Percentiles rank a stretch among this genome's conserved stretches.
Conservation (phyloP, 2,329 filamentous ascomycete species). For the Cladorrhinum sp. region DNA sequence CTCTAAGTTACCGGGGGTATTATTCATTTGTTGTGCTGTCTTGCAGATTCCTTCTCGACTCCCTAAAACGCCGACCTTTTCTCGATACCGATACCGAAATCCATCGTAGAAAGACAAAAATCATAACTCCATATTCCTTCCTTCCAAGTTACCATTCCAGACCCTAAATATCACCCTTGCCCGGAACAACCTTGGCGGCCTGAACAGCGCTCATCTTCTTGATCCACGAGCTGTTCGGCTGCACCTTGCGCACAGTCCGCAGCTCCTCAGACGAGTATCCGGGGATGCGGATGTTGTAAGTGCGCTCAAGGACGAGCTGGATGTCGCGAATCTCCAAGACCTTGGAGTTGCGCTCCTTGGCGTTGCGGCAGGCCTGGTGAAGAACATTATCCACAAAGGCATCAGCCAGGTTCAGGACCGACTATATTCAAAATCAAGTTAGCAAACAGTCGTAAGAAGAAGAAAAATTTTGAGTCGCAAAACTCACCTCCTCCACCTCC, state of each 20-base stretch:
- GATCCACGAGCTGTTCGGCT: slow-evolving; percentile 85
- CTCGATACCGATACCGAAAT: too few relatives aligned
- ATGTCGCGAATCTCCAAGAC: slow-evolving; percentile 86
- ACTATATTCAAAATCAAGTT: slow-evolving; percentile 46
- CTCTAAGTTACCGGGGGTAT: neutral
- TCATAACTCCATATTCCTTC: neutral
- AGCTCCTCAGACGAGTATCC: slow-evolving; percentile 94
- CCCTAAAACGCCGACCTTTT: neutral
- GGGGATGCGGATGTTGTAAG: slow-evolving; percentile 88
- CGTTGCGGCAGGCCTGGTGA: slow-evolving; percentile 80
- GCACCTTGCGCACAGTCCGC: slow-evolving; percentile 88
- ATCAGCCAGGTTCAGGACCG: slow-evolving; percentile 83
- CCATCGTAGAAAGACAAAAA: neutral
- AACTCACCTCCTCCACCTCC: slow-evolving; percentile 87
- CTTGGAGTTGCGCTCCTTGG: slow-evolving; percentile 87
- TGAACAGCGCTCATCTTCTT: slow-evolving; percentile 97
- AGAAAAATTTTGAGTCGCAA: slow-evolving; percentile 9
- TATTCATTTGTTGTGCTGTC: neutral
- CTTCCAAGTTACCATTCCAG: neutral
- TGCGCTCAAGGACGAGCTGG: slow-evolving; percentile 77
- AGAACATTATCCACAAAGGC: slow-evolving; percentile 93
- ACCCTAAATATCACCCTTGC: slow-evolving; percentile 51
- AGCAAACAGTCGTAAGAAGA: neutral
- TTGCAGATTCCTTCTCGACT: too few relatives aligned
- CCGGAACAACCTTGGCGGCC: slow-evolving; percentile 78